Conservation (phyloP, 345 rosid species). For the Citrus medica region DNA sequence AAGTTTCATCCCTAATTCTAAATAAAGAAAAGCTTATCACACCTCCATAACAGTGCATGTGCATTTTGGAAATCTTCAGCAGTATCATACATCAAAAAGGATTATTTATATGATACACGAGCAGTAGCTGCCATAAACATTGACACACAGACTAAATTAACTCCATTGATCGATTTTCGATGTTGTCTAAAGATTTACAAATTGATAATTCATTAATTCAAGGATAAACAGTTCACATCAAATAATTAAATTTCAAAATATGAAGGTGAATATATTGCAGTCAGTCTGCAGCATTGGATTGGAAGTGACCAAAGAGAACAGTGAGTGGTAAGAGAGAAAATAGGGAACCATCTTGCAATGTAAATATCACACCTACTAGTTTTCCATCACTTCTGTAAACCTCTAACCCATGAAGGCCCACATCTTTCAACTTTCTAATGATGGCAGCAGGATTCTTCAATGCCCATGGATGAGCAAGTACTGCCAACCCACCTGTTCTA, state of each 20-base stretch:
- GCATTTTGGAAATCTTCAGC: not conserved
- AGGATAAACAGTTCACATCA: not conserved
- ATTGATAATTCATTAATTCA: not conserved
- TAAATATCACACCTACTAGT: conserved; percentile 51
- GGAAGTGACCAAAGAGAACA: not conserved
- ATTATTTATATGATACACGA: not conserved
- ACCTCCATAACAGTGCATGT: not conserved
- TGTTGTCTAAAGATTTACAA: not conserved
- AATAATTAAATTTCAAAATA: not conserved
- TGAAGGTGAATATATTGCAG: not conserved
- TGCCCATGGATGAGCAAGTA: conserved; percentile 98
- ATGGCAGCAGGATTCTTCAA: conserved; percentile 68
- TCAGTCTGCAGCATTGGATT: not conserved
- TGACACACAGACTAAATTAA: not conserved
- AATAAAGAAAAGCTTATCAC: not conserved
- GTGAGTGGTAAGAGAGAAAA: not conserved
- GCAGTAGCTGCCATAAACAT: not conserved
- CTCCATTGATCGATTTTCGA: not conserved
- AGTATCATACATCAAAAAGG: not conserved
- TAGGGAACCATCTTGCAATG: not conserved
- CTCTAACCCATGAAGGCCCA: conserved; percentile 91
- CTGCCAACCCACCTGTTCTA: conserved; percentile 89
- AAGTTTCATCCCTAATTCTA: not conserved
- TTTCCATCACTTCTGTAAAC: conserved; percentile 86
- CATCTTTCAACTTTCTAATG: conserved; percentile 63